These are phyloP conservation scores for Exophiala sp. DNA, from an alignment of 2,329 filamentous ascomycete species.

Conservation along the genomic window DNA sequence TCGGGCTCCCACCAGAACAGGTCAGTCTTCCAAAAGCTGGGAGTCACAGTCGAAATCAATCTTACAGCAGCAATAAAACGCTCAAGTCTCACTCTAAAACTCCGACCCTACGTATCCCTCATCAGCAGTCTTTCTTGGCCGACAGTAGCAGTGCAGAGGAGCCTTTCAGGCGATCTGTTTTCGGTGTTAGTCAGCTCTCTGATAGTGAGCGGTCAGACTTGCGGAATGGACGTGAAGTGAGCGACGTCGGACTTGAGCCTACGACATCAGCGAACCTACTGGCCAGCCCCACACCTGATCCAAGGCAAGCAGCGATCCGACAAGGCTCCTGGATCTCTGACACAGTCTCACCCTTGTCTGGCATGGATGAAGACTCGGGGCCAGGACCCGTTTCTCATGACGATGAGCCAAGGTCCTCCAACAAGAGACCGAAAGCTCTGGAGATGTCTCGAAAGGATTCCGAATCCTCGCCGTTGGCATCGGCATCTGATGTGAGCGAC, in stretches of 20 bases:
- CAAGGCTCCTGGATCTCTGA: conserved; percentile 23
- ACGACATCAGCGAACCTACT: conserved; percentile 10
- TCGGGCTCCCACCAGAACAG: conserved; percentile 9
- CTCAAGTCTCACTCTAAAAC: conserved; percentile 15
- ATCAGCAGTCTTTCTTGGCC: conserved; percentile 32
- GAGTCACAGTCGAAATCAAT: conserved; percentile 15
- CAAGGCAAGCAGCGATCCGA: conserved; percentile 8
- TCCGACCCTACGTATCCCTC: conserved; percentile 22
- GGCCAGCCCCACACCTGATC: conserved; percentile 8
- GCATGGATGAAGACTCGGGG: not conserved
- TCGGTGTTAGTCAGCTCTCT: conserved; percentile 17
- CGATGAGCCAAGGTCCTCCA: not conserved
- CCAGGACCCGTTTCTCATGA: not conserved
- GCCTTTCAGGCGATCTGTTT: conserved; percentile 16
- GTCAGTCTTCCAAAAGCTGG: conserved; percentile 1
- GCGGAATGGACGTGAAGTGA: not conserved
- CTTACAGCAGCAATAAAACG: conserved; percentile 20
- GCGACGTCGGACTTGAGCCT: conserved; percentile 11
- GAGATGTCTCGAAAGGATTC: conserved; percentile 3
- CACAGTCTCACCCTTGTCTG: conserved; percentile 9
- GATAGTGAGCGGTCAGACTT: conserved; percentile 24
- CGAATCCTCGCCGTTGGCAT: conserved; percentile 11
- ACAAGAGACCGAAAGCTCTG: conserved; percentile 1
- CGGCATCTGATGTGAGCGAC: conserved; percentile 38
- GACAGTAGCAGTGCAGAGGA: conserved; percentile 32